A percentile compares a stretch with the other conserved stretches of the same genome.
Evolutionary conservation across 192 early-diverging fungal species (phyloP).

Genomic region (Lobosporangium transversale): DNA sequence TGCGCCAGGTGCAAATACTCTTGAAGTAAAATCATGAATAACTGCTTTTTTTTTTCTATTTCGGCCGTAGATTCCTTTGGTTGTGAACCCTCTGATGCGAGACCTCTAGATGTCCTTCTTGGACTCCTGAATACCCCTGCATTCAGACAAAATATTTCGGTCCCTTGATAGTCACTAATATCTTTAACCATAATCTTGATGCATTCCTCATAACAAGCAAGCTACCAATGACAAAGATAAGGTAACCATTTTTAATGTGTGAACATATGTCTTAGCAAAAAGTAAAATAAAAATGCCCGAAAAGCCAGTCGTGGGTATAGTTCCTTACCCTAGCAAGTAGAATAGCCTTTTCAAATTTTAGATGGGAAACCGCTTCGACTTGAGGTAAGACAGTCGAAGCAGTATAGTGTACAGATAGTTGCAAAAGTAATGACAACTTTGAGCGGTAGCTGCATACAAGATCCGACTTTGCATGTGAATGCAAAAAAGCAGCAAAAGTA

Average conservation of each 20-base stretch:
- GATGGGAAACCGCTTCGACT: conserved; percentile 28
- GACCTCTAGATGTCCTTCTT: conserved; percentile 9
- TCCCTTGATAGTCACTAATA: conserved; percentile 63
- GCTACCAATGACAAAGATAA: conserved; percentile 26
- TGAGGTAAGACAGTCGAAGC: conserved; percentile 42
- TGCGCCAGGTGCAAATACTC: conserved; percentile 60
- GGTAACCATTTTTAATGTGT: not conserved
- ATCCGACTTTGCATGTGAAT: conserved; percentile 20
- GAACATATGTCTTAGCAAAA: not conserved
- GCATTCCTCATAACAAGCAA: conserved; percentile 54
- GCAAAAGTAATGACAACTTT: conserved; percentile 54
- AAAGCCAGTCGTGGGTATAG: no score
- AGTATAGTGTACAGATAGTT: conserved; percentile 50
- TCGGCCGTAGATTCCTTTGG: conserved; percentile 8
- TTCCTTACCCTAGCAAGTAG: conserved; percentile 59
- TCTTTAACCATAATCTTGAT: conserved; percentile 57
- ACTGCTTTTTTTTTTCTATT: conserved; percentile 20
- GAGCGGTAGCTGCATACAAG: conserved; percentile 37
- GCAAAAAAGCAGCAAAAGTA: conserved; percentile 43
- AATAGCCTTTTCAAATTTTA: conserved; percentile 60
- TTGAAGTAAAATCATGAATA: conserved; percentile 61
- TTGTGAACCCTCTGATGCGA: not conserved
- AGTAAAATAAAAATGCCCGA: no score
- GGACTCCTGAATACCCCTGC: conserved; percentile 54
- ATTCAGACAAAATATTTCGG: conserved; percentile 63